Evolutionary conservation across 805 yeast species (phyloP).

Genomic region (Yueomyces sinensis): DNA sequence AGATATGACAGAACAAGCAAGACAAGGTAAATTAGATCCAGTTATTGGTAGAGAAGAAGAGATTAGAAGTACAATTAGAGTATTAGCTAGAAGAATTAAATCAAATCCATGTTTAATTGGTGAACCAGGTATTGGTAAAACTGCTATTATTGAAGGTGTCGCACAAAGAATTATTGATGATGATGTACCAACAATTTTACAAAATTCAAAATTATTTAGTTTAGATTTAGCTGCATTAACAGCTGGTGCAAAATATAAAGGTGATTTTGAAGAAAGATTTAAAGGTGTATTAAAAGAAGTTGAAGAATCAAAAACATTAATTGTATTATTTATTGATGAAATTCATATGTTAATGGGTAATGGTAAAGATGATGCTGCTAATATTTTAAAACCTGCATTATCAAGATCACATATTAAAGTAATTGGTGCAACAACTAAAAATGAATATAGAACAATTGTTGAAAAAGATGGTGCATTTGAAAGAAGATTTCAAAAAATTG

Average conservation of each 20-base stretch:
- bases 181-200: conserved; percentile 84
- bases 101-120: conserved; percentile 95
- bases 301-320: conserved; percentile 74
- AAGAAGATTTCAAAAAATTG: conserved; percentile 94
- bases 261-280: conserved; percentile 96
- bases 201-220: conserved; percentile 69
- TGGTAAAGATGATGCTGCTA: conserved; percentile 95
- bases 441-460: conserved; percentile 83
- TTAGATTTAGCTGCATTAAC: conserved; percentile 92
- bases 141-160: conserved; percentile 96
- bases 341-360: conserved; percentile 99
- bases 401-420: conserved; percentile 96
- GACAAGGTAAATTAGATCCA: conserved; percentile 92
- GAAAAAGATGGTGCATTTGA: conserved; percentile 98
- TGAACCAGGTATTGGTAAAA: conserved; percentile 99
- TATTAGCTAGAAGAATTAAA: conserved; percentile 91
- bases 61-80: conserved; percentile 87
- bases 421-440: conserved; percentile 95
- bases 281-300: conserved; percentile 94
- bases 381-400: conserved; percentile 89
- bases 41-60: conserved; percentile 99
- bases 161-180: conserved; percentile 94
- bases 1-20: conserved; percentile 86
- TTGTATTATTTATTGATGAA: conserved; percentile 89
- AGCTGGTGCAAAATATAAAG: conserved; percentile 98